phyloP scores from a whole-genome alignment of 2,329 filamentous ascomycete species.

The Colletotrichum scovillei region DNA sequence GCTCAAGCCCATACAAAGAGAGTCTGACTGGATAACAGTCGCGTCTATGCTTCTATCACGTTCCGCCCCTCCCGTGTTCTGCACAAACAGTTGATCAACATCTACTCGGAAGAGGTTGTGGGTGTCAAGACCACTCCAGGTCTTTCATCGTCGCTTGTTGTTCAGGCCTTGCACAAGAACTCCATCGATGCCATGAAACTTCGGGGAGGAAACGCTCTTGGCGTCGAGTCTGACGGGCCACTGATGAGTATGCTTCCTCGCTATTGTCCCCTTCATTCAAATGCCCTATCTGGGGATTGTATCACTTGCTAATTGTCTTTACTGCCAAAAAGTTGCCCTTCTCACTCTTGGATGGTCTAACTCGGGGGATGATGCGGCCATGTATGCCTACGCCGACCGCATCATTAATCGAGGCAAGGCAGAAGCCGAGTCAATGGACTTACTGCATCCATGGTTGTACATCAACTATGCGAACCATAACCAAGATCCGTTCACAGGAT shows the following conservation, averaged over 20 bases:
- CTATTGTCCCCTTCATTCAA: too few relatives aligned
- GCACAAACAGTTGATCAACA: neutral
- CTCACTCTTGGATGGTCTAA: neutral
- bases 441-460: neutral
- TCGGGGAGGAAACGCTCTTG: neutral
- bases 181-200: neutral
- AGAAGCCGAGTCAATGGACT: neutral
- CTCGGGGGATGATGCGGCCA: neutral
- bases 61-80: neutral
- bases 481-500: neutral
- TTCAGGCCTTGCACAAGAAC: neutral
- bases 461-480: neutral
- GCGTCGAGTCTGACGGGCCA: accelerated
- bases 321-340: neutral
- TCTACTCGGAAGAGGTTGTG: accelerated
- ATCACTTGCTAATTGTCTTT: too few relatives aligned
- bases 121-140: neutral
- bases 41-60: neutral
- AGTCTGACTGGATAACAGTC: too few relatives aligned
- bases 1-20: too few relatives aligned
- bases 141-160: accelerated
- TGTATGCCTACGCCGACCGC: neutral
- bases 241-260: neutral
- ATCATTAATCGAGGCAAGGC: neutral
- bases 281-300: too few relatives aligned